These are phyloP conservation scores for Phytopythium oedochilum DNA, from an alignment of 352 stramenopile species.

Conservation along the genomic window DNA sequence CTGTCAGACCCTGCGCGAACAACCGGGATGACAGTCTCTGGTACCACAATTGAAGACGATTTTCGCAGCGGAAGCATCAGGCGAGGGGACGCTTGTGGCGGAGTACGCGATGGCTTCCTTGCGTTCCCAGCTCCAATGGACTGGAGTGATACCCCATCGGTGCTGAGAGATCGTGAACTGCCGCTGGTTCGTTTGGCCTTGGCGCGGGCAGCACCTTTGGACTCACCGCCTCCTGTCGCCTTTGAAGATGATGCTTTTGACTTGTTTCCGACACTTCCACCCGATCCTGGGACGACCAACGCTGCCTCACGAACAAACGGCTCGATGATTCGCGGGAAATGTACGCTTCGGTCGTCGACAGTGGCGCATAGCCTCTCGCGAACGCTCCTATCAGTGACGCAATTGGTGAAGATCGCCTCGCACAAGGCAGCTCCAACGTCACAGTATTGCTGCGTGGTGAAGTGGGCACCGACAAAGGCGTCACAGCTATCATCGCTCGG, in stretches of 20 bases:
- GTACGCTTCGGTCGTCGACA: conserved; percentile 30
- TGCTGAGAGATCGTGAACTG: neutral
- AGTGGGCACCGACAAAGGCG: conserved; percentile 35
- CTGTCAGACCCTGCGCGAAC: neutral
- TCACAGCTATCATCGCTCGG: neutral
- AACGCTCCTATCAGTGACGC: conserved; percentile 24
- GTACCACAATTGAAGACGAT: conserved; percentile 1
- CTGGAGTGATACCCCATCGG: neutral
- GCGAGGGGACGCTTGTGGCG: neutral
- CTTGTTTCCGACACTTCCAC: neutral
- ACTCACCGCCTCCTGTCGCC: neutral
- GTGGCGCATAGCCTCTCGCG: conserved; percentile 24
- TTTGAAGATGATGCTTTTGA: no score
- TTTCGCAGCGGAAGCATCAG: neutral
- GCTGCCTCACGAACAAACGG: conserved; percentile 29
- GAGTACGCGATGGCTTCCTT: neutral
- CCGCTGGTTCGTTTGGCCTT: neutral
- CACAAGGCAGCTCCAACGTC: conserved; percentile 45
- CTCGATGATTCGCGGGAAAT: conserved; percentile 31
- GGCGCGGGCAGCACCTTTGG: neutral
- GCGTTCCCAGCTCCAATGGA: neutral
- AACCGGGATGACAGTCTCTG: neutral
- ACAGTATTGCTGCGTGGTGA: conserved; percentile 52
- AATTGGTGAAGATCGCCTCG: conserved; percentile 40
- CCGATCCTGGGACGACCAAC: conserved; percentile 2